Percentiles rank a stretch among this genome's conserved stretches.
phyloP scores from a whole-genome alignment of 2,329 filamentous ascomycete genomes.

The Chalaropsis ovoidea region DNA sequence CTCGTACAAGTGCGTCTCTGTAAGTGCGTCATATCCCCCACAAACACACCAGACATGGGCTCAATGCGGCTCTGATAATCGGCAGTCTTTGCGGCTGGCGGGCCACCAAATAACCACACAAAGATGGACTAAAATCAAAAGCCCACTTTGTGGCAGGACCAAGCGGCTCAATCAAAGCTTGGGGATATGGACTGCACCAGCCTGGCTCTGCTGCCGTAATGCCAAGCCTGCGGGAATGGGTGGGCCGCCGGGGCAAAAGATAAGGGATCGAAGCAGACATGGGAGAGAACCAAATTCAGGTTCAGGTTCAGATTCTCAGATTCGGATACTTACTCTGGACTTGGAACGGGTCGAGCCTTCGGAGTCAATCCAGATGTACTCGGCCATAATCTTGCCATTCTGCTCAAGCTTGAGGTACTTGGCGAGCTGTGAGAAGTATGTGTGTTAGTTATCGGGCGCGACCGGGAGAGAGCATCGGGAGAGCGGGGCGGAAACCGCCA shows the following conservation, averaged over 20 bases:
- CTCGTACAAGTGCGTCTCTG: neutral
- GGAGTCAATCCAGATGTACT: constrained; percentile 94
- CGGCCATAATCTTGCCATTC: constrained; percentile 78
- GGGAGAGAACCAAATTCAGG: too few species aligned
- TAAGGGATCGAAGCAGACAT: constrained; percentile 20
- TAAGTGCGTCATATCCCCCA: neutral
- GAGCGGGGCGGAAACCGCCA: too few species aligned
- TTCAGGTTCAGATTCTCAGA: too few species aligned
- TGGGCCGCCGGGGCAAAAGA: constrained; percentile 26
- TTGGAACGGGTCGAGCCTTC: constrained; percentile 80
- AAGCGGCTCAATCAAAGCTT: neutral
- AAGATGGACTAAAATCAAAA: neutral
- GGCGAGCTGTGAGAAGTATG: constrained; percentile 52
- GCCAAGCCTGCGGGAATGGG: constrained; percentile 20
- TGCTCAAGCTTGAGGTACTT: constrained; percentile 91
- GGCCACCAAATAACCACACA: neutral
- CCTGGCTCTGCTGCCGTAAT: constrained; percentile 20
- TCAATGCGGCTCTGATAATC: neutral
- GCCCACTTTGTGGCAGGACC: neutral
- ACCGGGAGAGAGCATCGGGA: neutral
- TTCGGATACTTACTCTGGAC: constrained; percentile 65
- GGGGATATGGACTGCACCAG: neutral
- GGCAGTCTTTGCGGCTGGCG: too few species aligned
- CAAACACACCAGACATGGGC: neutral
- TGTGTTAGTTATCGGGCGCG: constrained; percentile 2